Evolutionary conservation across 2,329 filamentous ascomycete genomes (phyloP).

Genomic region (Sarocladium strictum): DNA sequence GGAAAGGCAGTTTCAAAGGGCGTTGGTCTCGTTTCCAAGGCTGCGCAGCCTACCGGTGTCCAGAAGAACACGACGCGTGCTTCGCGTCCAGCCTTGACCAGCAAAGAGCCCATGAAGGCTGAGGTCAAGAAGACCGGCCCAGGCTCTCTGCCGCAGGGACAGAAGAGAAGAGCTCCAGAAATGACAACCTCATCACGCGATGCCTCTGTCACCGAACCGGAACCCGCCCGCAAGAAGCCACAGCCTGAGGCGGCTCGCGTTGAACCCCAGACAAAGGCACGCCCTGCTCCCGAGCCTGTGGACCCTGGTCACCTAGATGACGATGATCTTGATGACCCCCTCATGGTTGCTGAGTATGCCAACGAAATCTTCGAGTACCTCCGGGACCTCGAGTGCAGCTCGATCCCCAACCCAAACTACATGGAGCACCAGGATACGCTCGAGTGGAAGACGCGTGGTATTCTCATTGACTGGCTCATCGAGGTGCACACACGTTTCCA

Average conservation of each 20-base stretch:
- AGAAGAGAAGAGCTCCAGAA: constrained; percentile 61
- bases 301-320: constrained; percentile 63
- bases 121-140: constrained; percentile 69
- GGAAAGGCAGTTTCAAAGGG: constrained; percentile 36
- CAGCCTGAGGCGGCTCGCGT: constrained; percentile 12
- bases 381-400: constrained; percentile 72
- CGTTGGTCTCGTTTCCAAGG: constrained; percentile 69
- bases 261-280: constrained; percentile 26
- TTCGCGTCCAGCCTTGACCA: constrained; percentile 54
- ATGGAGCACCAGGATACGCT: constrained; percentile 92
- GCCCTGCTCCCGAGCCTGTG: constrained; percentile 11
- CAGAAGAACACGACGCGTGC: constrained; percentile 58
- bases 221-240: constrained; percentile 9
- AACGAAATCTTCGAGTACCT: constrained; percentile 97
- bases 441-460: constrained; percentile 98
- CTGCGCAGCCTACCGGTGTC: constrained; percentile 73
- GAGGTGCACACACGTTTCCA: constrained; percentile 97
- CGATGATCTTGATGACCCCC: constrained; percentile 86
- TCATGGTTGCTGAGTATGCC: constrained; percentile 98
- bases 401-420: constrained; percentile 83
- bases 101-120: constrained; percentile 64
- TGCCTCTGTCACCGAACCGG: constrained; percentile 29
- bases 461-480: constrained; percentile 95
- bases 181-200: constrained; percentile 42
- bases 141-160: constrained; percentile 41